Percentiles rank a stretch among this genome's conserved stretches.
phyloP scores from a whole-genome alignment of 345 rosid species.

The Pistacia atlantica region DNA sequence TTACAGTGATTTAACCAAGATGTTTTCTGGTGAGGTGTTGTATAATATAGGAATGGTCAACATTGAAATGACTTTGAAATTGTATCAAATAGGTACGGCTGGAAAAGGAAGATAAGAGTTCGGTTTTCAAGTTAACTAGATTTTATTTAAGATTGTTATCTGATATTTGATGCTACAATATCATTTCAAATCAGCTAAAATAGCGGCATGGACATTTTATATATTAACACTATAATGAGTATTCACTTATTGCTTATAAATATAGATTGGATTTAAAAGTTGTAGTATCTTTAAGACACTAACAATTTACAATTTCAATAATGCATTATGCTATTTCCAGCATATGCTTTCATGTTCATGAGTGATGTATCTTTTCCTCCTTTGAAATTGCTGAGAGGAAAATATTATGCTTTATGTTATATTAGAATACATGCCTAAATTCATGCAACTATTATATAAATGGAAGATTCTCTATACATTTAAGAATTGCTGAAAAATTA shows the following conservation, averaged over 20 bases:
- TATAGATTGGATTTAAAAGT: not conserved
- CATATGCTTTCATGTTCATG: not conserved
- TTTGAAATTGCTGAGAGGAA: not conserved
- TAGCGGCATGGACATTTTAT: too few relatives aligned
- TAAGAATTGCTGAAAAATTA: slow-evolving; percentile 26
- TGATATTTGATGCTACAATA: not conserved
- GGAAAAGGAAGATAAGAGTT: slow-evolving; percentile 8
- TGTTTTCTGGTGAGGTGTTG: not conserved
- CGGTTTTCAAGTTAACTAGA: not conserved
- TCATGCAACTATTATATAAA: slow-evolving; percentile 18
- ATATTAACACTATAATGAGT: not conserved
- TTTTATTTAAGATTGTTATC: not conserved
- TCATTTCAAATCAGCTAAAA: not conserved
- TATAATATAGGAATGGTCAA: not conserved
- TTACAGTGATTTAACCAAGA: not conserved
- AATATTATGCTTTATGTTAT: not conserved
- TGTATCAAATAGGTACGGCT: not conserved
- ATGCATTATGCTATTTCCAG: not conserved
- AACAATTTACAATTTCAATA: not conserved
- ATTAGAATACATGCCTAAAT: not conserved
- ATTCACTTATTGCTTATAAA: not conserved
- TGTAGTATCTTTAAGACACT: not conserved
- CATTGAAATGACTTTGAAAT: not conserved
- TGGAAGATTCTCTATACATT: slow-evolving; percentile 36
- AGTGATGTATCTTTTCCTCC: not conserved